Evolutionary conservation across 2,329 filamentous ascomycete species (phyloP), one percentile per base, ranked within the genome.

Genomic region (Tetracladium maxilliforme): DNA sequence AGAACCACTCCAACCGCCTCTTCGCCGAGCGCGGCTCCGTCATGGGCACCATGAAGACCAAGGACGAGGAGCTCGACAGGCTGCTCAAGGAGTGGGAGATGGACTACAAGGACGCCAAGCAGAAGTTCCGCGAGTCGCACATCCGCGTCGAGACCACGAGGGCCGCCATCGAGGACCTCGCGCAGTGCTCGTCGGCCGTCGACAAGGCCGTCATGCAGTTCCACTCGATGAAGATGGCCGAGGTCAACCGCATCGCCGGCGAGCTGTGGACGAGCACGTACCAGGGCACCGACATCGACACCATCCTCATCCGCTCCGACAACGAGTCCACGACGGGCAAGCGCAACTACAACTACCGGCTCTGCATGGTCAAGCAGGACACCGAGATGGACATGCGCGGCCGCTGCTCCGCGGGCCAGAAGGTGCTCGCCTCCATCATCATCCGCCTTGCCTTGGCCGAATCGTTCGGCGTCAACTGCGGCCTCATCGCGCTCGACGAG

Each of bases 351-450:
- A 95, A 98, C 54, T 98, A 98, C 59, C 81, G 90, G 23, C 77
- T 98, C 6, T 86, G 82, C 51, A 98, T 98, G 90, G 73, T 93
- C 39, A 98, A 98, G 57, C 78, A 87, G 46, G 84, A 92, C 43
- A 82, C 80, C 1, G 90, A 98, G 51, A 93, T 98, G 84, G 90
- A 98, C 55, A 98, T 98, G 90, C 82, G 90, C 33, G 92, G 90
- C 2, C 81, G 90, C 28, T 98, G 90, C 61, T 92, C 81, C 37
- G 90, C 90, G 2, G 90, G 90, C 4, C 90, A 98, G 49, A 94
- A 92, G 52, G 87, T 98, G 15, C 70, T 98, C 15, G 90, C 90
- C 5, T 84, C 77, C 50, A 98, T 98, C 55, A 92, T 98, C 52
- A 94, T 98, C 49, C 86, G 90, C 3, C 69, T 98, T 15, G 90